Evolutionary conservation across 345 rosid genomes (phyloP).

Genomic region (Corchorus olitorius): DNA sequence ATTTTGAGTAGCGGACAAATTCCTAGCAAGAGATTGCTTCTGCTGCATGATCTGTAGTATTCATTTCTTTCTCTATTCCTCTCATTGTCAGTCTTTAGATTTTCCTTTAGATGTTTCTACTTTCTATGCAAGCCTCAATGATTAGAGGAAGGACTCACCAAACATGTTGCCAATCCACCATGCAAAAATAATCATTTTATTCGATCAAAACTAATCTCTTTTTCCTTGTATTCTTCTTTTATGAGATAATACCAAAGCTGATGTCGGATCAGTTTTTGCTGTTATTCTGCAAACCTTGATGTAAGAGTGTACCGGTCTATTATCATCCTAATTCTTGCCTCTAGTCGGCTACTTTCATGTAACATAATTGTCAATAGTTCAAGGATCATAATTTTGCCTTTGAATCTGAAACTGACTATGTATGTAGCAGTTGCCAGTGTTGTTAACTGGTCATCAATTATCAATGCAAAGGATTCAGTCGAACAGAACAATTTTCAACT

Average conservation of each 20-base stretch:
- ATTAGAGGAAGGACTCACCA: constrained; percentile 4
- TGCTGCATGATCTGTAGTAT: background rate
- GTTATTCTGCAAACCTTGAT: background rate
- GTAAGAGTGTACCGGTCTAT: background rate
- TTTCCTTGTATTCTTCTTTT: background rate
- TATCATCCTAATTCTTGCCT: background rate
- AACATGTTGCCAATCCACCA: background rate
- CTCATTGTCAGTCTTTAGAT: background rate
- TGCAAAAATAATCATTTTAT: background rate
- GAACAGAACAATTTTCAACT: background rate
- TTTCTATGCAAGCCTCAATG: constrained; percentile 10
- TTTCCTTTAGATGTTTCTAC: constrained; percentile 6
- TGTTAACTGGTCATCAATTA: background rate
- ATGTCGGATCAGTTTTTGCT: background rate
- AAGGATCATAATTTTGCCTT: background rate
- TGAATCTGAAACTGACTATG: too few species aligned
- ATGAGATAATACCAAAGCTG: background rate
- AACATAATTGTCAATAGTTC: background rate
- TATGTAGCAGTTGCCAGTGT: too few species aligned
- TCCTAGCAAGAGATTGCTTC: background rate
- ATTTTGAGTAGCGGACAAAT: background rate
- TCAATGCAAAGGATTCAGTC: background rate
- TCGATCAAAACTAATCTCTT: background rate
- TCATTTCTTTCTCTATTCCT: background rate
- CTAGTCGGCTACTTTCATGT: background rate